Conservation (phyloP, 331 rosid species). For the Pyrus hybrid region DNA sequence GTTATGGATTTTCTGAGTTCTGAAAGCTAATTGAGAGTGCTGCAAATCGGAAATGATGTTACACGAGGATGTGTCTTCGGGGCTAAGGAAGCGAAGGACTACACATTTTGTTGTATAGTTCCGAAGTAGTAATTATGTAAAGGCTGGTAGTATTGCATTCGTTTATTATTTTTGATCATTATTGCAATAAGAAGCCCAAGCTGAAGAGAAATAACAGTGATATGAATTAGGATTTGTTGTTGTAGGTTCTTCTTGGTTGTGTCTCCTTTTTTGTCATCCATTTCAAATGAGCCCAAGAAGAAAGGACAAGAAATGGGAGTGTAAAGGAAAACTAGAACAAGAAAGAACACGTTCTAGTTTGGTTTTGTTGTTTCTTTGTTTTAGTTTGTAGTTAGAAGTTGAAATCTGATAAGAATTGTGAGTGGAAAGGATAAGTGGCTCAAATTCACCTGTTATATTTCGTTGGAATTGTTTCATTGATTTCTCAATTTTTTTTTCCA, state of each 20-base stretch:
- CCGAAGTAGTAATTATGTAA: conserved; percentile 1
- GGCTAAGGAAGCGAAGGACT: neutral
- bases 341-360: too few relatives aligned
- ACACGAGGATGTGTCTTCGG: conserved; percentile 19
- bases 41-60: conserved; percentile 11
- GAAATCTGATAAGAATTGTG: too few relatives aligned
- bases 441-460: too few relatives aligned
- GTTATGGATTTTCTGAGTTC: conserved; percentile 25
- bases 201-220: neutral
- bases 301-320: too few relatives aligned
- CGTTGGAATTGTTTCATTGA: too few relatives aligned
- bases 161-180: neutral
- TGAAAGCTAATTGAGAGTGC: conserved; percentile 5
- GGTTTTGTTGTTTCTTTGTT: too few relatives aligned
- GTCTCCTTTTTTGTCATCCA: too few relatives aligned
- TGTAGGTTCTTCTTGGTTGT: conserved; percentile 3
- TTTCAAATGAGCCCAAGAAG: too few relatives aligned
- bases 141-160: conserved; percentile 10
- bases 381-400: too few relatives aligned
- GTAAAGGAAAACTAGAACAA: too few relatives aligned
- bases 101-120: conserved; percentile 13
- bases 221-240: neutral
- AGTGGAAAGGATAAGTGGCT: too few relatives aligned
- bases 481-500: too few relatives aligned
- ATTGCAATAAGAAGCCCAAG: neutral